These are phyloP conservation scores for Hyphopichia buzzinii DNA, from an alignment of 1,139 yeast species.

Conservation along the genomic window DNA sequence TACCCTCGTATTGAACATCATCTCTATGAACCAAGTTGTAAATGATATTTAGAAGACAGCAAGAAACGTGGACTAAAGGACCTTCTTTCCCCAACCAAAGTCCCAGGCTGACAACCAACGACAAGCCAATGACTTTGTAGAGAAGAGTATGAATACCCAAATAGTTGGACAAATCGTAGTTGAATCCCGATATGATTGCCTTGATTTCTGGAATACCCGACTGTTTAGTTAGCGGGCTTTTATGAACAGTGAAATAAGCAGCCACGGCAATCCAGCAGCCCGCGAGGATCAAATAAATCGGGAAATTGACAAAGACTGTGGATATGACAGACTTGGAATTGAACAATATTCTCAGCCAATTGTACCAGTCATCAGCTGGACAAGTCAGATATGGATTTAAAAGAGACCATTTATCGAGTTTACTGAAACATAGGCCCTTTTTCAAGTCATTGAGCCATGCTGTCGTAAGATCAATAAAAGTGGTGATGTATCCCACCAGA, in stretches of 20 bases:
- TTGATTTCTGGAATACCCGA: conserved; percentile 75
- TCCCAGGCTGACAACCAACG: conserved; percentile 76
- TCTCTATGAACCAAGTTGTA: conserved; percentile 30
- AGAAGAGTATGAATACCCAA: conserved; percentile 48
- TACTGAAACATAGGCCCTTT: conserved; percentile 41
- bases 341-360: conserved; percentile 37
- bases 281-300: conserved; percentile 35
- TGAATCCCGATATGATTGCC: conserved; percentile 59
- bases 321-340: conserved; percentile 16
- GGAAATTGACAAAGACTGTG: conserved; percentile 31
- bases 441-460: conserved; percentile 65
- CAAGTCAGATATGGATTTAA: conserved; percentile 46
- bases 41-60: conserved; percentile 50
- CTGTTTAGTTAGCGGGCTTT: conserved; percentile 48
- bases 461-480: conserved; percentile 57
- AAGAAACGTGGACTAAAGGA: conserved; percentile 84
- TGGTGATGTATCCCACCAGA: conserved; percentile 56
- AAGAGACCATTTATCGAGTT: conserved; percentile 41
- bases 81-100: conserved; percentile 93
- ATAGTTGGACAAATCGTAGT: conserved; percentile 40
- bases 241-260: conserved; percentile 26
- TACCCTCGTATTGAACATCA: conserved; percentile 45
- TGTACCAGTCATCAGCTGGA: conserved; percentile 42
- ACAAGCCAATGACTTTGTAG: conserved; percentile 52
- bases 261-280: conserved; percentile 25